Evolutionary conservation across 768 basidiomycete species (phyloP).

Genomic region (Hypholoma fasciculare): DNA sequence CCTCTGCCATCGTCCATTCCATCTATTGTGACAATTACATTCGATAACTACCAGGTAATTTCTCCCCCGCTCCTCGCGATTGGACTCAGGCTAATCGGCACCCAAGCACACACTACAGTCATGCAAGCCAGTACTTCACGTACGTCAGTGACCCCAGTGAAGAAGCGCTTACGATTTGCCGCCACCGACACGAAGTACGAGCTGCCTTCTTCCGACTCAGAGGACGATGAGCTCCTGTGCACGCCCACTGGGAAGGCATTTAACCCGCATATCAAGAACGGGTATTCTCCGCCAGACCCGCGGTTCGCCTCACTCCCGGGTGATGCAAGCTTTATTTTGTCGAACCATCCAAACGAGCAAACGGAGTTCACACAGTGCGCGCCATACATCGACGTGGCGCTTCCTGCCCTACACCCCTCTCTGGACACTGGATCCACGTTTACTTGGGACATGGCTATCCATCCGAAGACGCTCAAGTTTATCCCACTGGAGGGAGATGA

Average conservation of each 20-base stretch:
- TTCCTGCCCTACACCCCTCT: not conserved
- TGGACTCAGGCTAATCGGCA: too few species aligned
- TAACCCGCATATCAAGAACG: not conserved
- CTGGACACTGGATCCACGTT: not conserved
- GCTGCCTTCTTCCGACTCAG: not conserved
- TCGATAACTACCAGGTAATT: too few species aligned
- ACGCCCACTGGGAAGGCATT: not conserved
- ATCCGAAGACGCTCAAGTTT: not conserved
- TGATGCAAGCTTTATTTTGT: not conserved
- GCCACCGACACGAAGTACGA: not conserved
- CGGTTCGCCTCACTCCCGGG: not conserved
- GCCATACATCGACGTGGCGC: not conserved
- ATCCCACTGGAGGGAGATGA: not conserved
- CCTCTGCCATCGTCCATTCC: too few species aligned
- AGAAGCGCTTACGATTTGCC: not conserved
- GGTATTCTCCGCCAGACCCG: not conserved
- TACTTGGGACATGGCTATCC: not conserved
- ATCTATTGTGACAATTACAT: too few species aligned
- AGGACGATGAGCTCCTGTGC: not conserved
- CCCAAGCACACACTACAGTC: not conserved
- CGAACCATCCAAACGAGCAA: not conserved
- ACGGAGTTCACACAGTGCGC: not conserved
- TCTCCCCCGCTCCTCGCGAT: too few species aligned
- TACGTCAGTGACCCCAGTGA: not conserved
- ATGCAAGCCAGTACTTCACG: not conserved